Evolutionary conservation across 371 early-diverging fungal species (phyloP), one percentile per base, ranked within the genome.

Genomic region (Mucor velutinosus): DNA sequence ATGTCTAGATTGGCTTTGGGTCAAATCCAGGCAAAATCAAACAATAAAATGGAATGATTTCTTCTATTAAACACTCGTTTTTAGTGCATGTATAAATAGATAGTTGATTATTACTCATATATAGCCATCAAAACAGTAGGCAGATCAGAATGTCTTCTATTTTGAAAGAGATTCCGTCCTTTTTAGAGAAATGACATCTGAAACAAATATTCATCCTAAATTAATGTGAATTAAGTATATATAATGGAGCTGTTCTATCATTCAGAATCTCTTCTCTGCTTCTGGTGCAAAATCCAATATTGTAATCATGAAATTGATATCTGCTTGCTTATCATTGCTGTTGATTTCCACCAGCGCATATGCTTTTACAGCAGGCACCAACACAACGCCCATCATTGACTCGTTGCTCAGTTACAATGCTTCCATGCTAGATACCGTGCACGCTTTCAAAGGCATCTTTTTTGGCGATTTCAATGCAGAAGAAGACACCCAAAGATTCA

Each of bases 401-500:
- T n/a, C 45, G 17, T 45, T 45, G n/a, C 0, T 45, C n/a, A 45
- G 19, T 1, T 45, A n/a, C 17, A 45, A 45, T n/a, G n/a, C 45
- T n/a, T 19, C 45, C 7, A 6, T 19, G 7, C 7, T 45, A 19
- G 45, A n/a, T 7, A 32, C 43, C 11, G 45, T 60, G 17, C 41
- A 60, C 1, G 39, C 45, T 25, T 65, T 51, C 47, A 25, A 66
- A 29, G 60, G 30, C 37, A 60, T 66, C 14, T 51, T 66, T 14
- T 66, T 66, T 53, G 66, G 60, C n/a, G 37, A 51, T 30, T 66
- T 66, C 35, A 25, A 49, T 6, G 60, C 66, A 11, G 19, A 66
- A 37, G 2, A 39, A n/a, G 45, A 29, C 23, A 60, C 66, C 12
- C 66, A 53, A 23, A 47, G 51, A 53, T 39, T 60, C 51, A 66